Evolutionary conservation across 768 basidiomycete genomes (phyloP).

Genomic region (Termitomyces sp.): DNA sequence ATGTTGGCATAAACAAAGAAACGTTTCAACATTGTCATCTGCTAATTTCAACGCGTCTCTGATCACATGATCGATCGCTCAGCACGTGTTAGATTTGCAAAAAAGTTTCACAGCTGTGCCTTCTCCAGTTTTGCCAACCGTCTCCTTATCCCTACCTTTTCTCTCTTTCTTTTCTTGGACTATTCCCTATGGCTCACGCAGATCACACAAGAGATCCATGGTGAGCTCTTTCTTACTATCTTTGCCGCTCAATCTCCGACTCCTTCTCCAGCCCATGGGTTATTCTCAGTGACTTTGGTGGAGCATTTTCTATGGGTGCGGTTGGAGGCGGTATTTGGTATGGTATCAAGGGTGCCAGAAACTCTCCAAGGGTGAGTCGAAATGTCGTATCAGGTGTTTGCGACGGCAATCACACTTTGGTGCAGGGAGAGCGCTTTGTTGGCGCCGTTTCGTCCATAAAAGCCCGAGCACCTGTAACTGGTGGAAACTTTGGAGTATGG

Average conservation of each 20-base stretch:
- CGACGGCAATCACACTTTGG: conserved; percentile 5
- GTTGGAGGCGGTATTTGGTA: conserved; percentile 99
- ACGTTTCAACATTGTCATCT: conserved; percentile 7
- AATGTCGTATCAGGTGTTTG: background rate
- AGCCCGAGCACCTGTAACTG: conserved; percentile 96
- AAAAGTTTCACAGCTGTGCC: conserved; percentile 31
- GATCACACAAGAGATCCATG: conserved; percentile 95
- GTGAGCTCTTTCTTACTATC: conserved; percentile 36
- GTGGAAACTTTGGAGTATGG: conserved; percentile 95
- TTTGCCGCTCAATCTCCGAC: background rate
- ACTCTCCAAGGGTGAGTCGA: conserved; percentile 81
- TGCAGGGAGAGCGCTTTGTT: conserved; percentile 87
- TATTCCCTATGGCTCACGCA: conserved; percentile 71
- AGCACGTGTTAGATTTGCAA: conserved; percentile 27
- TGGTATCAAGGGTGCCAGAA: conserved; percentile 95
- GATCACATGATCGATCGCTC: conserved; percentile 30
- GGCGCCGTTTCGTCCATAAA: conserved; percentile 97
- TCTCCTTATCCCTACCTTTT: conserved; percentile 8
- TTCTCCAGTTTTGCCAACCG: conserved; percentile 14
- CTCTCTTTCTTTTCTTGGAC: conserved; percentile 18
- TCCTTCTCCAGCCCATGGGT: conserved; percentile 82
- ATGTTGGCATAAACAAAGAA: conserved; percentile 24
- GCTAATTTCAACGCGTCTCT: conserved; percentile 24
- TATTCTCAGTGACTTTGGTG: conserved; percentile 96
- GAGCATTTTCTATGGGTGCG: conserved; percentile 97